These are phyloP conservation scores for Dactylellina haptotyla DNA, from an alignment of 2,329 filamentous ascomycete species.

Conservation along the genomic window DNA sequence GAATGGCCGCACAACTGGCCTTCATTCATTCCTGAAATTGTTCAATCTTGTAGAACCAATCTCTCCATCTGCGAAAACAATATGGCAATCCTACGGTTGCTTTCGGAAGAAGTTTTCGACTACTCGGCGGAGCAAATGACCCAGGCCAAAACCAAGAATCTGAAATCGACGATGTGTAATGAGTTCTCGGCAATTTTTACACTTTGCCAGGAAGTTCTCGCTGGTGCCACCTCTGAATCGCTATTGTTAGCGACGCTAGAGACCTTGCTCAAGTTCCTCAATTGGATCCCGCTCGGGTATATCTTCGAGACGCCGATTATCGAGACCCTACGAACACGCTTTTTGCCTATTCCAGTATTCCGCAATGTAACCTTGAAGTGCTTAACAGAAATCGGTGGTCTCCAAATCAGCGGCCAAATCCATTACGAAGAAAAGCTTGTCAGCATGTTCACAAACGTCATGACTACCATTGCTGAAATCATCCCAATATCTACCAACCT, in stretches of 20 bases:
- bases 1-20: slow-evolving; percentile 99
- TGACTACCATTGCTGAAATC: slow-evolving; percentile 91
- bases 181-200: slow-evolving; percentile 99
- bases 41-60: slow-evolving; percentile 92
- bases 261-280: slow-evolving; percentile 93
- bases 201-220: slow-evolving; percentile 93
- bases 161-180: slow-evolving; percentile 98
- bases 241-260: slow-evolving; percentile 96
- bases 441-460: slow-evolving; percentile 96
- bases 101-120: slow-evolving; percentile 98
- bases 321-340: slow-evolving; percentile 89
- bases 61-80: slow-evolving; percentile 99
- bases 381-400: slow-evolving; percentile 92
- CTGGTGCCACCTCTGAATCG: slow-evolving; percentile 85
- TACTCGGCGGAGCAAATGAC: slow-evolving; percentile 99
- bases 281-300: slow-evolving; percentile 98
- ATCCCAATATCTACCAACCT: slow-evolving; percentile 91
- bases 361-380: slow-evolving; percentile 97
- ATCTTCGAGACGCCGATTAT: slow-evolving; percentile 98
- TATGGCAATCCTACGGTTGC: slow-evolving; percentile 94
- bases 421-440: slow-evolving; percentile 94
- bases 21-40: slow-evolving; percentile 99
- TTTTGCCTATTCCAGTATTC: slow-evolving; percentile 92
- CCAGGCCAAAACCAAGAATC: slow-evolving; percentile 92
- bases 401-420: slow-evolving; percentile 80